A percentile compares a stretch with the other conserved stretches of the same genome.
phyloP scores from a whole-genome alignment of 2,329 filamentous ascomycete genomes.

The Chrysoporthe deuterocubensis region DNA sequence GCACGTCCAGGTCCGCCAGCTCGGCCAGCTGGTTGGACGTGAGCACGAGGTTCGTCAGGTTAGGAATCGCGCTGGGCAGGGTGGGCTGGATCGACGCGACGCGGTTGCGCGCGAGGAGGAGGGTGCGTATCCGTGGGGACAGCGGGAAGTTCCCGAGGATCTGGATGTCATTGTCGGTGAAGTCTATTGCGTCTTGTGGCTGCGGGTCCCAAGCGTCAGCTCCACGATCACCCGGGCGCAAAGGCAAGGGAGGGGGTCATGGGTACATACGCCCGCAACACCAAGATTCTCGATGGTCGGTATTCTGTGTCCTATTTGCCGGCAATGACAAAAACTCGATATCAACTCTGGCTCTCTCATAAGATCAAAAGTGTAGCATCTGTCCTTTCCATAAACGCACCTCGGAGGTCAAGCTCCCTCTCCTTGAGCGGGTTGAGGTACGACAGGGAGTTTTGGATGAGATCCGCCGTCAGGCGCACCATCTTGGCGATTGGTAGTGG shows the following conservation, averaged over 20 bases:
- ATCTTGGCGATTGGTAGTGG: constrained; percentile 55
- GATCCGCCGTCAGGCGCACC: constrained; percentile 87
- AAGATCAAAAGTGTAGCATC: constrained; percentile 82
- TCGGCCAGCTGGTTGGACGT: constrained; percentile 82
- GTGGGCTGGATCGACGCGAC: constrained; percentile 79
- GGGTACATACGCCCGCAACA: constrained; percentile 77
- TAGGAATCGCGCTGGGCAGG: constrained; percentile 76
- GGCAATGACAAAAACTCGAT: constrained; percentile 58
- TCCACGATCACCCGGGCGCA: neutral
- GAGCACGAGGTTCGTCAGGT: constrained; percentile 79
- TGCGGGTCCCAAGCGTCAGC: constrained; percentile 41
- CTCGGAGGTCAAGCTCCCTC: constrained; percentile 98
- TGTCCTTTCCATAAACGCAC: constrained; percentile 89
- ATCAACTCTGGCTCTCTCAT: constrained; percentile 77
- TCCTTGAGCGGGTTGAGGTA: constrained; percentile 99
- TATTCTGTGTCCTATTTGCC: constrained; percentile 90
- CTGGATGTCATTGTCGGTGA: constrained; percentile 97
- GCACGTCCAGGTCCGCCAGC: constrained; percentile 84
- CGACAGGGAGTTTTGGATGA: constrained; percentile 92
- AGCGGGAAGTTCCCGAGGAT: constrained; percentile 90
- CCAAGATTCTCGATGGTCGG: constrained; percentile 97
- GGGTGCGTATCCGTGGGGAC: constrained; percentile 82
- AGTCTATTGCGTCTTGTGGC: constrained; percentile 96
- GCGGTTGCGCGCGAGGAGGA: constrained; percentile 89
- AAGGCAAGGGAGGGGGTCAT: constrained; percentile 21